A percentile compares a stretch with the other conserved stretches of the same genome.
These are phyloP conservation scores for Corymbia calophylla DNA, from an alignment of 441 rosid species.

Conservation along the genomic window DNA sequence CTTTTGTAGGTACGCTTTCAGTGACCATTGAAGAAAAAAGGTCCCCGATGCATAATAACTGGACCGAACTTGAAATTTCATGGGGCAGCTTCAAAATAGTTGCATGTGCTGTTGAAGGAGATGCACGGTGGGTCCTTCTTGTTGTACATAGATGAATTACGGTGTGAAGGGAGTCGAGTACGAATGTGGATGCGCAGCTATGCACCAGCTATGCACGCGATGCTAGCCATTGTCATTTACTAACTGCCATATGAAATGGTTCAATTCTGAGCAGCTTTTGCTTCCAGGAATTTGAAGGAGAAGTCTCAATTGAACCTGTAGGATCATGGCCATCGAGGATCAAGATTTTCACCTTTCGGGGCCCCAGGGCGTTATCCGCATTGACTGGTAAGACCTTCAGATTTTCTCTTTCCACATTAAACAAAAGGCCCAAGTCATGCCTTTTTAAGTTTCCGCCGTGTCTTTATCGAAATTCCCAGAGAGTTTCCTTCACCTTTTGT, in stretches of 20 bases:
- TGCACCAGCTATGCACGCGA: no score
- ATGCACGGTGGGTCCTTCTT: not conserved
- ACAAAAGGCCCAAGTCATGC: not conserved
- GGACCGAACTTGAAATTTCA: not conserved
- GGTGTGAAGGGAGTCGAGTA: not conserved
- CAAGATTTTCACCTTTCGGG: conserved; percentile 31
- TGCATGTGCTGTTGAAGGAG: not conserved
- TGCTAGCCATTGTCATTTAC: not conserved
- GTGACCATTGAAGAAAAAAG: not conserved
- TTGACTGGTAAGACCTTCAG: conserved; percentile 53
- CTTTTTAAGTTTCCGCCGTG: not conserved
- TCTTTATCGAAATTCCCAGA: no score
- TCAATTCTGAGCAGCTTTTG: not conserved
- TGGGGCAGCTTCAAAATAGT: not conserved
- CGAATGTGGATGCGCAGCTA: not conserved
- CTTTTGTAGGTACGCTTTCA: not conserved
- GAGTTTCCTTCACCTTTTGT: not conserved
- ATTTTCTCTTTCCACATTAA: not conserved
- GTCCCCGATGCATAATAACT: not conserved
- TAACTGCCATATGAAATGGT: not conserved
- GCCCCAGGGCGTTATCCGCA: conserved; percentile 29
- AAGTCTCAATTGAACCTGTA: not conserved
- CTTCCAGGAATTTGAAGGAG: not conserved
- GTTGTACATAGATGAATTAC: not conserved
- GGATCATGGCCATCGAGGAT: conserved; percentile 30